Evolutionary conservation across 2,329 filamentous ascomycete genomes (phyloP), one percentile per base, ranked within the genome.

Genomic region (Corinectria fuckeliana): DNA sequence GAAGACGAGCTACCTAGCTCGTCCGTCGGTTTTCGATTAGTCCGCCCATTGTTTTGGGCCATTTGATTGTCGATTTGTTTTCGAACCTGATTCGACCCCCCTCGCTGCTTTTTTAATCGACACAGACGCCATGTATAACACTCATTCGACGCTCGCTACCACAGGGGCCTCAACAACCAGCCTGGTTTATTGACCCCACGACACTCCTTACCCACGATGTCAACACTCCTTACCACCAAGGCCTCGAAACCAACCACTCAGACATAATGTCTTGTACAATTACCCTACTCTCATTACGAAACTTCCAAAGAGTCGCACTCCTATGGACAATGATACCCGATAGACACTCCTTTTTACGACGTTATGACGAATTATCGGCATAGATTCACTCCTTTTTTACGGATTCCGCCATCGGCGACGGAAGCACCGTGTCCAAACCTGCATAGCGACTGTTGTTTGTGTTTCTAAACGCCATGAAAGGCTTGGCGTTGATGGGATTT

Each of bases 401-500:
- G 75, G 72, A 76, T 63, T 71, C 62, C 68, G 74, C 72, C 74
- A 75, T 63, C 53, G 51, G 64, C 60, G 62, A 65, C 62, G 61
- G 64, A 77, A 74, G 74, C 78, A 78, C 64, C 58, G 66, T 69
- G 61, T 76, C 78, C 77, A 79, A 79, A 80, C 75, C 75, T 83
- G 81, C 82, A 85, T 84, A 83, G 82, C 82, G 81, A 80, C 79
- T 81, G 77, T 79, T 79, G 56, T 78, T 72, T 63, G 51, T 62
- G 60, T 63, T 54, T 64, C 68, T 63, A 53, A 58, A 62, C 62
- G 60, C 67, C 60, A 21, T 50, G 63, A 69, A 69, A 70, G 69
- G 68, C 65, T 65, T 51, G 70, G 70, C 64, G 69, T 65, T 70
- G 47, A 47, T 39, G 34, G 69, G 69, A 62, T 61, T 52, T 56